phyloP scores from a whole-genome alignment of 2,329 filamentous ascomycete genomes.

The Macrophomina tecta region DNA sequence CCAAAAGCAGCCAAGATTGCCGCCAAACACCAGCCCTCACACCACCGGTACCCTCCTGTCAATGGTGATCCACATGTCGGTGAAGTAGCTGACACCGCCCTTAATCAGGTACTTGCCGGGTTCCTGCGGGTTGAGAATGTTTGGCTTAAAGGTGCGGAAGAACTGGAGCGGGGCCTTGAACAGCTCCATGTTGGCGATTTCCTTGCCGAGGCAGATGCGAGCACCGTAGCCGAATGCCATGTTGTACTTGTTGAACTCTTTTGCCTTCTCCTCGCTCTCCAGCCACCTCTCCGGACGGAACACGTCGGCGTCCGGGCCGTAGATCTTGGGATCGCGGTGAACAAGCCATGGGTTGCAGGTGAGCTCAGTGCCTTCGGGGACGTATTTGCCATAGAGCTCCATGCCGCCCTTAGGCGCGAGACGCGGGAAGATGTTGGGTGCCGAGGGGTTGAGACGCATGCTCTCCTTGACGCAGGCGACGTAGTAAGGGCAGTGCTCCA shows the following conservation, averaged over 20 bases:
- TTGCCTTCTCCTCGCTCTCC: conserved; percentile 45
- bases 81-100: conserved; percentile 51
- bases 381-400: conserved; percentile 43
- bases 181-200: conserved; percentile 61
- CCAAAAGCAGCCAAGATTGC: conserved; percentile 9
- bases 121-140: conserved; percentile 38
- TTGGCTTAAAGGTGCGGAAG: conserved; percentile 47
- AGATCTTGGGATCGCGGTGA: conserved; percentile 39
- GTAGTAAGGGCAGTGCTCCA: conserved; percentile 52
- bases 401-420: conserved; percentile 45
- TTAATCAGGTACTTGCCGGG: conserved; percentile 49
- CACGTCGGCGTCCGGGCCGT: conserved; percentile 37
- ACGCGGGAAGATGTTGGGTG: conserved; percentile 59
- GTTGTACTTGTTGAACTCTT: conserved; percentile 54
- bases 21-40: conserved; percentile 1
- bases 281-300: conserved; percentile 42
- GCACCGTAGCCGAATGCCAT: conserved; percentile 60
- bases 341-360: conserved; percentile 41
- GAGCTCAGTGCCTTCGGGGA: conserved; percentile 38
- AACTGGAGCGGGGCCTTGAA: conserved; percentile 54
- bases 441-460: conserved; percentile 58
- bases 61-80: conserved; percentile 50
- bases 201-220: conserved; percentile 55
- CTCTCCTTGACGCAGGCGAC: conserved; percentile 58
- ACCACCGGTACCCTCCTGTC: conserved; percentile 30